phyloP scores from a whole-genome alignment of 2,329 filamentous ascomycete species.

The Lasiodiplodia sp. region DNA sequence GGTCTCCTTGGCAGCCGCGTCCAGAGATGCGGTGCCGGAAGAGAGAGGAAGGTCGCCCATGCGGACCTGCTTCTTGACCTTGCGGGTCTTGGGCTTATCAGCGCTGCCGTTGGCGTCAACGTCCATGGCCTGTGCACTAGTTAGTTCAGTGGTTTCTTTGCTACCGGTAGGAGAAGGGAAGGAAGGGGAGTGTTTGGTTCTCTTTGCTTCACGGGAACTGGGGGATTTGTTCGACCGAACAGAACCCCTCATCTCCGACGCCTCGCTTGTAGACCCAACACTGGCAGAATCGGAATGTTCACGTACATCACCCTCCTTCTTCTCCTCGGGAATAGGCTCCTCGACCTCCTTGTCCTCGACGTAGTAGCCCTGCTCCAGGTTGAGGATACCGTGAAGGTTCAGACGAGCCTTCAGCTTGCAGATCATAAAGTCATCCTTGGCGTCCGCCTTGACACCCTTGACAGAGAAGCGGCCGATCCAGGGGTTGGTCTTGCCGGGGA shows the following conservation, averaged over 20 bases:
- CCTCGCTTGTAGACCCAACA: conserved; percentile 17
- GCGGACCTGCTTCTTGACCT: conserved; percentile 99
- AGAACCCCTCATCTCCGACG: conserved; percentile 32
- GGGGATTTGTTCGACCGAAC: conserved; percentile 18
- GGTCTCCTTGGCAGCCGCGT: conserved; percentile 70
- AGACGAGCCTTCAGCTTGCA: conserved; percentile 99
- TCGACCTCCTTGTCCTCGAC: conserved; percentile 98
- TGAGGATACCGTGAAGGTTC: conserved; percentile 94
- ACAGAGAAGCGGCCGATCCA: conserved; percentile 99
- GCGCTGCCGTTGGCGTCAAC: conserved; percentile 45
- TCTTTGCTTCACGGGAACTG: conserved; percentile 42
- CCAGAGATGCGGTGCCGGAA: conserved; percentile 81
- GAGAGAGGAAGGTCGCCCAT: conserved; percentile 94
- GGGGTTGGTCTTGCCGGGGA: conserved; percentile 88
- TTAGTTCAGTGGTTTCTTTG: conserved; percentile 25
- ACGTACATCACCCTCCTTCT: conserved; percentile 59
- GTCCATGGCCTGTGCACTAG: conserved; percentile 45
- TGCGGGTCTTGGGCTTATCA: conserved; percentile 78
- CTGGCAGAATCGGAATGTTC: conserved; percentile 35
- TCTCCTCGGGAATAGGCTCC: conserved; percentile 79
- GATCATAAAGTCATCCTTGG: conserved; percentile 98
- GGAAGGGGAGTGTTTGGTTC: conserved; percentile 37
- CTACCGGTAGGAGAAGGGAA: conserved; percentile 32
- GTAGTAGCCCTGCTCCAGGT: conserved; percentile 96
- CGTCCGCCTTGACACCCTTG: conserved; percentile 93